Conservation (phyloP, 225 moss, liverwort and hornwort genomes). For the Lunularia cruciata region DNA sequence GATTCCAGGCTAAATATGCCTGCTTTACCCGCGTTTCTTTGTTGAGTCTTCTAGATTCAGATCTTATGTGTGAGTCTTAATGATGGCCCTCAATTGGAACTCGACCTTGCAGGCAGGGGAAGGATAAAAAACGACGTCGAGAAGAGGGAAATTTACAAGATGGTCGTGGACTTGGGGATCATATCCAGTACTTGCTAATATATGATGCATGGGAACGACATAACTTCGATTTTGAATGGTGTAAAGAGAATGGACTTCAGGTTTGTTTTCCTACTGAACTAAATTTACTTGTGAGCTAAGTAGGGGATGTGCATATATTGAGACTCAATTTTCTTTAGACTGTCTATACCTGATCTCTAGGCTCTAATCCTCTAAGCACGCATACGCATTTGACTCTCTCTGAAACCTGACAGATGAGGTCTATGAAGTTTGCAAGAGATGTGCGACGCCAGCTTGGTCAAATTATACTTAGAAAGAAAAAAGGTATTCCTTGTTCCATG, state of each 20-base stretch:
- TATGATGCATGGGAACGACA: conserved; percentile 69
- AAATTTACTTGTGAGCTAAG: background rate
- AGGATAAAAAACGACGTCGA: conserved; percentile 75
- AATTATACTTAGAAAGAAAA: conserved; percentile 55
- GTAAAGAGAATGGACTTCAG: conserved; percentile 70
- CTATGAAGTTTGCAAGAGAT: conserved; percentile 92
- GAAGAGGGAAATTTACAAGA: conserved; percentile 71
- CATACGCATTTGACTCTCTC: too few species aligned
- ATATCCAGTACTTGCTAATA: conserved; percentile 82
- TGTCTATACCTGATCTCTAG: too few species aligned
- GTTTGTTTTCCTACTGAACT: conserved; percentile 23
- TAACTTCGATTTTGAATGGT: conserved; percentile 76
- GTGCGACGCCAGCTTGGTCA: conserved; percentile 81
- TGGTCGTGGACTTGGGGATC: conserved; percentile 83
- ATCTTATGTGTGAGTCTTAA: too few species aligned
- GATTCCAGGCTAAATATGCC: too few species aligned
- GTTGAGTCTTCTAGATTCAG: too few species aligned
- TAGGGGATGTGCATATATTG: too few species aligned
- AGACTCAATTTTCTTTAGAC: too few species aligned
- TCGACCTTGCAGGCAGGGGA: conserved; percentile 61
- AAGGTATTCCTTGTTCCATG: conserved; percentile 29
- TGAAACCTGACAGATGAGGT: conserved; percentile 49
- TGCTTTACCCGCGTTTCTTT: too few species aligned
- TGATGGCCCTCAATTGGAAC: too few species aligned
- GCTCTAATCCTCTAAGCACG: too few species aligned